Evolutionary conservation across 345 rosid species (phyloP).

Genomic region (Aquilaria sinensis): DNA sequence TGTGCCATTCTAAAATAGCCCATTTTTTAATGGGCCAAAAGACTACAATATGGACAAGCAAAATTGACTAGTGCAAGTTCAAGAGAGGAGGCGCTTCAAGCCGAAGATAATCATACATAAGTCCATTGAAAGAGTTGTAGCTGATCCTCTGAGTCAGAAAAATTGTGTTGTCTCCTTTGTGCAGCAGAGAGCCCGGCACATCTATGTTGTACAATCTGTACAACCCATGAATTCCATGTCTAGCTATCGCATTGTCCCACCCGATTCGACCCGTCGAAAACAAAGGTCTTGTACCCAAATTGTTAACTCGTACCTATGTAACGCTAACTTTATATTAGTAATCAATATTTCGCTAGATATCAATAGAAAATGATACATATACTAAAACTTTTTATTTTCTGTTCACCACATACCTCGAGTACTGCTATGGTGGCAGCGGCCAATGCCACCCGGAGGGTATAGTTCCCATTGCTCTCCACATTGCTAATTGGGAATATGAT

Average conservation of each 20-base stretch:
- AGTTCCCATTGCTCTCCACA: constrained; percentile 25
- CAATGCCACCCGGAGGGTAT: constrained; percentile 63
- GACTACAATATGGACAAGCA: too few species aligned
- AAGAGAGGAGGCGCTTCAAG: constrained; percentile 44
- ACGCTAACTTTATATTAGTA: too few species aligned
- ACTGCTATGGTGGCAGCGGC: constrained; percentile 52
- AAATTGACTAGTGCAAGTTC: too few species aligned
- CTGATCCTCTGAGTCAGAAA: constrained; percentile 55
- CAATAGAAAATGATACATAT: too few species aligned
- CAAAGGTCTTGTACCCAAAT: constrained; percentile 17
- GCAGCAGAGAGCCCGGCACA: constrained; percentile 33
- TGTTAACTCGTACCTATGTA: constrained; percentile 51
- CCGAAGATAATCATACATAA: constrained; percentile 87
- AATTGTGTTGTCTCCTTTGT: constrained; percentile 38
- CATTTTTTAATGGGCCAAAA: too few species aligned
- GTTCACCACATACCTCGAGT: constrained; percentile 26
- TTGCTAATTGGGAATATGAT: constrained; percentile 36
- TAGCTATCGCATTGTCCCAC: constrained; percentile 68
- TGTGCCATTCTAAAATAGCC: too few species aligned
- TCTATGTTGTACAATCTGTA: constrained; percentile 52
- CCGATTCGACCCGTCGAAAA: constrained; percentile 56
- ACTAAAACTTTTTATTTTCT: too few species aligned
- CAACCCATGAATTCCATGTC: constrained; percentile 86
- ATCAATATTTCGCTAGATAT: too few species aligned
- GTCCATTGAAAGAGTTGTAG: constrained; percentile 34